Conservation (phyloP, 164 flowering plant species). For the Berberis thunbergii region DNA sequence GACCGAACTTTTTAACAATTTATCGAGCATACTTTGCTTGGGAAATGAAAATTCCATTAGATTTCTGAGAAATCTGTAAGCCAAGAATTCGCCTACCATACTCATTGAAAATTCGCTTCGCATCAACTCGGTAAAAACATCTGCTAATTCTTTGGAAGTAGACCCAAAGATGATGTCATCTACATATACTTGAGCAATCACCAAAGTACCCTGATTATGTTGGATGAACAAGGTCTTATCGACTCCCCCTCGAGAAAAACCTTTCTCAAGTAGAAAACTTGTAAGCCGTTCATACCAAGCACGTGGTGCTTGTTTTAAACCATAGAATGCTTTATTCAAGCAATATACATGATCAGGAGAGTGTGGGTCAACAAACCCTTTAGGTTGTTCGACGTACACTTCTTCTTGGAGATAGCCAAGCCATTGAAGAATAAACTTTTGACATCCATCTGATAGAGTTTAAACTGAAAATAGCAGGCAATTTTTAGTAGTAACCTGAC, state of each 20-base stretch:
- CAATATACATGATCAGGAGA: not conserved
- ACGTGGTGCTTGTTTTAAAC: not conserved
- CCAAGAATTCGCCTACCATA: no score
- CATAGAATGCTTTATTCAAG: not conserved
- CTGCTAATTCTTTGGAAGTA: not conserved
- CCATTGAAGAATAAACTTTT: not conserved
- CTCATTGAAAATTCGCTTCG: no score
- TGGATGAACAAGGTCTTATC: not conserved
- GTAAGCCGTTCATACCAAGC: not conserved
- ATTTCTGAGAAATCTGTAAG: no score
- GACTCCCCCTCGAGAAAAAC: not conserved
- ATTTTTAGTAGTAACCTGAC: not conserved
- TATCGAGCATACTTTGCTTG: no score
- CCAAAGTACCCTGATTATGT: not conserved
- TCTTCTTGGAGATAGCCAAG: not conserved
- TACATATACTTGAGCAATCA: not conserved
- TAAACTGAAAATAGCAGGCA: not conserved
- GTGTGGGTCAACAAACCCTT: not conserved
- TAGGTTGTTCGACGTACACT: slow-evolving; percentile 1
- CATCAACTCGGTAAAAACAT: no score
- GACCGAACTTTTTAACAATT: no score
- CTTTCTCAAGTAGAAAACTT: not conserved
- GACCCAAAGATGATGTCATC: not conserved
- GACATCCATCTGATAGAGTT: slow-evolving; percentile 1
- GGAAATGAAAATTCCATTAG: no score